Evolutionary conservation across 129 eudicot species (phyloP).

Genomic region (Daucus carota): DH1_v3.0 NC_030382.2:40849001-40849500

Average conservation of each 20-base stretch:
- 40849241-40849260: background rate
- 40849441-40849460: slow-evolving; percentile 23
- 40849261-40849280: background rate
- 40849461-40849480: slow-evolving; percentile 28
- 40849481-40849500: slow-evolving; percentile 54
- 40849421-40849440: slow-evolving; percentile 20
- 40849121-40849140: slow-evolving; percentile 10
- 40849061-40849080: no score
- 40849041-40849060: no score
- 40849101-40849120: background rate
- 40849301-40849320: slow-evolving; percentile 4
- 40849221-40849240: background rate
- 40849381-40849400: slow-evolving; percentile 47
- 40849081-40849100: background rate
- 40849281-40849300: background rate
- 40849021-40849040: no score
- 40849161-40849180: background rate
- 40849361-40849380: slow-evolving; percentile 45
- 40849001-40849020: background rate
- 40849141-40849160: slow-evolving; percentile 1
- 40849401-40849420: slow-evolving; percentile 29
- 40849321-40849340: slow-evolving; percentile 40
- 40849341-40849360: slow-evolving; percentile 61
- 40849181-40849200: background rate
- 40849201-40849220: background rate